Conservation (phyloP, 768 basidiomycete genomes). For the Rhodosporidiobolus odoratus region DNA sequence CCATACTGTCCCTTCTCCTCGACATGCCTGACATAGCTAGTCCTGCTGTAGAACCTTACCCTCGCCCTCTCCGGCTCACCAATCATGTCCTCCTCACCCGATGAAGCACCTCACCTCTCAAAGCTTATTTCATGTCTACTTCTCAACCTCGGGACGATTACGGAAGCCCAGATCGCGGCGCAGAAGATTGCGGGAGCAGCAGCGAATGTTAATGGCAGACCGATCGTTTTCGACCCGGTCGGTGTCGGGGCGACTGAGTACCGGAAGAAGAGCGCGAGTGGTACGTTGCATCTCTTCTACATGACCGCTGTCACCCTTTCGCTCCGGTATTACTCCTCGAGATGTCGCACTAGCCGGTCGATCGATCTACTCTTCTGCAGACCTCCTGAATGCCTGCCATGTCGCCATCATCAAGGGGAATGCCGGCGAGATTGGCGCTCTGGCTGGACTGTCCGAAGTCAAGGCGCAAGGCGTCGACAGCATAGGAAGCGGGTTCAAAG, state of each 20-base stretch:
- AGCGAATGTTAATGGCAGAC: conserved; percentile 66
- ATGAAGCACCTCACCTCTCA: conserved; percentile 75
- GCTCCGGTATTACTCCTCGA: not conserved
- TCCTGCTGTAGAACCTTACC: conserved; percentile 78
- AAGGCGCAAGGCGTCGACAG: conserved; percentile 79
- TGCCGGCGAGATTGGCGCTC: conserved; percentile 74
- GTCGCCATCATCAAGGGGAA: conserved; percentile 86
- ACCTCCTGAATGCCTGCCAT: conserved; percentile 37
- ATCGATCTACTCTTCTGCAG: not conserved
- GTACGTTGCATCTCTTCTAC: conserved; percentile 47
- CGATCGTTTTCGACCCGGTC: conserved; percentile 85
- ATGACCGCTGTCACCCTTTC: too few species aligned
- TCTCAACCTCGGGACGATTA: conserved; percentile 80
- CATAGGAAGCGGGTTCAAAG: conserved; percentile 65
- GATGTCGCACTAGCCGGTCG: not conserved
- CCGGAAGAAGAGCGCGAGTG: conserved; percentile 59
- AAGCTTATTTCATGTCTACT: conserved; percentile 63
- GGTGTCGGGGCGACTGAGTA: conserved; percentile 77
- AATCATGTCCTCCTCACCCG: conserved; percentile 81
- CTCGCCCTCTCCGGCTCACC: conserved; percentile 82
- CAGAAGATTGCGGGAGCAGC: conserved; percentile 57
- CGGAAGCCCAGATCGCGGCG: conserved; percentile 56
- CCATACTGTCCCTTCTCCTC: not conserved
- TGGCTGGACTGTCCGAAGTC: conserved; percentile 73
- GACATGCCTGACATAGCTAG: too few species aligned